Base-by-base conservation (phyloP, 768 basidiomycete genomes). In the Suillus fuscotomentosus region DNA sequence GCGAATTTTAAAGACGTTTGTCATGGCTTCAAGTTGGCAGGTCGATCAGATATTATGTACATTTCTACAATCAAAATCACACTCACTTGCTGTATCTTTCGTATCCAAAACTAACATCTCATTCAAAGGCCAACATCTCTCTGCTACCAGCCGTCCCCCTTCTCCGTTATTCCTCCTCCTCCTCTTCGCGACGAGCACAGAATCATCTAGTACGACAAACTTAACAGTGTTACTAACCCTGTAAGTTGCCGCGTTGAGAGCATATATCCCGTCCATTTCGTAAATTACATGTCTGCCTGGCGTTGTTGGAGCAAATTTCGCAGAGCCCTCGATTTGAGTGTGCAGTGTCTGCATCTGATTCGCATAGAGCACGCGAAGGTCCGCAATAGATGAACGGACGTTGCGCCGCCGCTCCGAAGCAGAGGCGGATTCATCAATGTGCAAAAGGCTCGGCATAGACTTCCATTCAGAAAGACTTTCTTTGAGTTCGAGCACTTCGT, bases 401-500 rank as follows among this genome's bases (percentile, higher is more conserved):
- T 86, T 85, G 24, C 86, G 81, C 2, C 88, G 77, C 5, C 86
- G 82, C 61, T 87, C 86, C 38, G 89, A 83, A 38, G 82, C 82
- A 22, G 86, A 88, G 45, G 88, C 86, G 17, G 88, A 88, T 72
- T 91, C 94, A 60, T 94, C 92, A 64, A 98, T 90, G 68, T 96
- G 94, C 20, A 99, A 83, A 22, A 94, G 83, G 8, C 95, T 93
- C 0, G 97, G 97, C 86, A 99, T 95, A 62, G 88, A 88, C 76
- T 96, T 95, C 91, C 96, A 99, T 72, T 99, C 97, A 14, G 92
- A 89, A 4, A 99, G 83, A 7, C 91, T 85, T 62, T 96, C 94
- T 75, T 97, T 98, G 74, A 99, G 86, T 72, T 99, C 96, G 38
- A 98, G 84, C 91, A 99, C 93, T 75, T 98, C 96, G 72, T 95